Evolutionary conservation across 768 basidiomycete genomes (phyloP).

Genomic region (Tephrocybe rancida): DNA sequence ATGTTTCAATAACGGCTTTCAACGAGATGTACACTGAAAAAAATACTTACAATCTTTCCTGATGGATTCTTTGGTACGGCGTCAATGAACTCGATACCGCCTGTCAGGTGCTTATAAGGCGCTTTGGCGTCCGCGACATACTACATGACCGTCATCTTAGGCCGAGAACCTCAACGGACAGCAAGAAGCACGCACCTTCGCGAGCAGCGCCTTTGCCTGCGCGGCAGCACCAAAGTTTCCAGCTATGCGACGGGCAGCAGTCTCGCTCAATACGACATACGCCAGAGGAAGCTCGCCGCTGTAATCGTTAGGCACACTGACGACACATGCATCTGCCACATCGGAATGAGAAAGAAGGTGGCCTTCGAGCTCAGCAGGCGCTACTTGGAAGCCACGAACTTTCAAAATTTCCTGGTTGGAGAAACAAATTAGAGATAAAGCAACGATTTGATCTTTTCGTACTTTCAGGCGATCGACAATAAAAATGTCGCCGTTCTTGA

Average conservation of each 20-base stretch:
- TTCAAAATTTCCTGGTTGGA: constrained; percentile 67
- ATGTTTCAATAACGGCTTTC: neutral
- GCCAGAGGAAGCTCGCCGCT: constrained; percentile 77
- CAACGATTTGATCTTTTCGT: neutral
- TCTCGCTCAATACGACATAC: constrained; percentile 57
- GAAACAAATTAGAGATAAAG: neutral
- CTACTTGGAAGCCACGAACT: constrained; percentile 61
- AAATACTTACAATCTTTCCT: constrained; percentile 57
- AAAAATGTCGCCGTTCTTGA: constrained; percentile 62
- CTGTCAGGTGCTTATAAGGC: constrained; percentile 61
- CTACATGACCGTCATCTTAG: constrained; percentile 29
- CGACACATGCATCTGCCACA: constrained; percentile 64
- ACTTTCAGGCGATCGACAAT: constrained; percentile 78
- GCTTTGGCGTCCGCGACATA: constrained; percentile 61
- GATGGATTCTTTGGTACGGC: constrained; percentile 70
- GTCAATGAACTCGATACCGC: constrained; percentile 65
- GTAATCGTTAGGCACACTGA: constrained; percentile 72
- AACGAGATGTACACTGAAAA: neutral
- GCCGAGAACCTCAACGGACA: neutral
- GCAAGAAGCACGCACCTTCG: constrained; percentile 48
- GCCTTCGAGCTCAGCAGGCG: constrained; percentile 68
- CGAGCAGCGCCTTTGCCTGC: constrained; percentile 45
- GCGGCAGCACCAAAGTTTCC: constrained; percentile 33
- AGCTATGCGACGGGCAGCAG: constrained; percentile 37
- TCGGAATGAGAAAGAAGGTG: constrained; percentile 63